Percentiles rank a stretch among this genome's conserved stretches.
Evolutionary conservation across 1,284 basidiomycete species (phyloP).

Genomic region (Trametes pubescens): DNA sequence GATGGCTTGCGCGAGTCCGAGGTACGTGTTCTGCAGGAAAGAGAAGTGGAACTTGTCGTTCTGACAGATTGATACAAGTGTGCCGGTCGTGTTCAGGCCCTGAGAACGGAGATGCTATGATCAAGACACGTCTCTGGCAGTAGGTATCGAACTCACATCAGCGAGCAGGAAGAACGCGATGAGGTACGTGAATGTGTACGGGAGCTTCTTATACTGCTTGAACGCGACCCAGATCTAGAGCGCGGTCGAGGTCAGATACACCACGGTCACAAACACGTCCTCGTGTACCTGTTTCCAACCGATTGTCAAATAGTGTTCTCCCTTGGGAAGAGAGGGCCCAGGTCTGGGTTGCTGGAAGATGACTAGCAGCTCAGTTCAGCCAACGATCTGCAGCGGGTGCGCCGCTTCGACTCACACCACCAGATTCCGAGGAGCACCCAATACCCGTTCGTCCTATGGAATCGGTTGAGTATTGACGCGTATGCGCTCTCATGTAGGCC

Average conservation of each 20-base stretch:
- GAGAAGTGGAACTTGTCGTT: constrained; percentile 79
- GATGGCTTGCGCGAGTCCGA: constrained; percentile 76
- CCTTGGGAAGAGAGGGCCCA: constrained; percentile 76
- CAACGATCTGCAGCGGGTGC: background rate
- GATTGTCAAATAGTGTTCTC: constrained; percentile 74
- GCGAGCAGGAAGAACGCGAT: constrained; percentile 81
- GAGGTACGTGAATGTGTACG: constrained; percentile 80
- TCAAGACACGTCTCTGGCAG: background rate
- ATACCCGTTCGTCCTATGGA: constrained; percentile 68
- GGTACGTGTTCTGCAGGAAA: constrained; percentile 81
- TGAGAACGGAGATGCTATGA: constrained; percentile 38
- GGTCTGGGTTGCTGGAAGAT: constrained; percentile 80
- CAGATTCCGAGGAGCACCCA: constrained; percentile 80
- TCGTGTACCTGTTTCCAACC: constrained; percentile 73
- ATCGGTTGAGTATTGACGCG: background rate
- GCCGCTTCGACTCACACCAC: constrained; percentile 68
- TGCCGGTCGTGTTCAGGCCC: constrained; percentile 83
- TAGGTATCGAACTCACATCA: constrained; percentile 55
- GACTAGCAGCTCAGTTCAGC: constrained; percentile 50
- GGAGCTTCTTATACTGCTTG: constrained; percentile 75
- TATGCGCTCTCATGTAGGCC: background rate
- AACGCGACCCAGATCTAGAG: constrained; percentile 68
- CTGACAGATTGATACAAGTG: constrained; percentile 79
- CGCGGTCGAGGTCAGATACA: background rate
- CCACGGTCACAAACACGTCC: background rate